These are phyloP conservation scores for Mayamaea pseudoterrestris DNA, from an alignment of 108 stramenopile genomes.

Conservation along the genomic window DNA sequence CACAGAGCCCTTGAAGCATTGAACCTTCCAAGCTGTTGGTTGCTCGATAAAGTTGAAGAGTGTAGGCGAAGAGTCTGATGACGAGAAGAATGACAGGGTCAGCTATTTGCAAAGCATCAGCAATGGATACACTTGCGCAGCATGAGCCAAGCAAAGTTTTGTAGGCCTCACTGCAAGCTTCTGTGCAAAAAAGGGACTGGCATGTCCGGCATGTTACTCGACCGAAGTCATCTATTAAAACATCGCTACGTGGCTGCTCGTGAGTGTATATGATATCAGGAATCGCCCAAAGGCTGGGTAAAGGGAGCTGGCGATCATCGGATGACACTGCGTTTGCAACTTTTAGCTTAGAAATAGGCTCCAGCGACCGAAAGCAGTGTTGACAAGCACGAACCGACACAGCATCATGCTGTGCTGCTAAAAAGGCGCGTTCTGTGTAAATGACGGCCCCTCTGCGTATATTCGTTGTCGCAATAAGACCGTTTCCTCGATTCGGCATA, in stretches of 20 bases:
- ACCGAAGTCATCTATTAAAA: constrained; percentile 11
- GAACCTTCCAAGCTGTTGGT: background rate
- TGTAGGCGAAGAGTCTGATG: constrained; percentile 16
- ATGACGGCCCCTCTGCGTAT: constrained; percentile 23
- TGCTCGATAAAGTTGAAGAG: constrained; percentile 8
- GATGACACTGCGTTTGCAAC: too few species aligned
- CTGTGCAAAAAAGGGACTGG: constrained; percentile 18
- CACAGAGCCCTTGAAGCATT: constrained; percentile 21
- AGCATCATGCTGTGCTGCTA: constrained; percentile 19
- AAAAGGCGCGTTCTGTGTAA: constrained; percentile 29
- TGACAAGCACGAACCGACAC: constrained; percentile 26
- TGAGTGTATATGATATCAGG: constrained; percentile 6
- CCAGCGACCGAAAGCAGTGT: constrained; percentile 40
- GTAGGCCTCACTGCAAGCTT: constrained; percentile 5
- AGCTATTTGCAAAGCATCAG: background rate
- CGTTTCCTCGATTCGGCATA: constrained; percentile 20
- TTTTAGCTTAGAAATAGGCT: constrained; percentile 20
- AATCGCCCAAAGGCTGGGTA: constrained; percentile 33
- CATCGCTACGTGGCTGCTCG: background rate
- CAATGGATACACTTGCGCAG: constrained; percentile 10
- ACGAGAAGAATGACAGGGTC: constrained; percentile 19
- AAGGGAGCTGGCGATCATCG: constrained; percentile 12
- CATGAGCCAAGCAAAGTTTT: constrained; percentile 7
- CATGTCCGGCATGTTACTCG: constrained; percentile 15
- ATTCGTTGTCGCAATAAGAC: constrained; percentile 13